Base-by-base conservation (phyloP, 805 yeast species). In the Wickerhamomyces silvicola region DNA sequence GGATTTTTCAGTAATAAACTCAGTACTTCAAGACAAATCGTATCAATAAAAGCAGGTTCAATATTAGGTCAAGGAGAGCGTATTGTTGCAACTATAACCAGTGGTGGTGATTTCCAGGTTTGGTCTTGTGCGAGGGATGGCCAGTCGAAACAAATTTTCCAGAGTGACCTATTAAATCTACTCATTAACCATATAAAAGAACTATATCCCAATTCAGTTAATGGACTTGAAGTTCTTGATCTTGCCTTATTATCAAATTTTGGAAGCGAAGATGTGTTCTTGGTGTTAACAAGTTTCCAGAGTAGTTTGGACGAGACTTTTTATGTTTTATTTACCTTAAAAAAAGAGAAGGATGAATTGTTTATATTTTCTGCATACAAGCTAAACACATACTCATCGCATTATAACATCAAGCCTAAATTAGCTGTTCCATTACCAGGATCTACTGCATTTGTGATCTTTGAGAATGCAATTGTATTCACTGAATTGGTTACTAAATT, bases 301-400 rank as follows among this genome's bases (percentile, higher is more conserved):
- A 16, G 36, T 11, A 27, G 41, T 1, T 36, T 39, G 10, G 45
- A 45, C 26, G 60, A 50, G 42, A 59, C 54, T 35, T 62, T 43
- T 35, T 66, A 71, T 39, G 57, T 80, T 18, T 51, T 81, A 28
- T 69, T 71, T 37, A 75, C 84, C 4, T 49, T 81, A 15, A 60
- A 69, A 35, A 58, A 72, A 34, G 68, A 72, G 30, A 51, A 61
- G 3, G 65, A 72, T 12, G 77, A 75, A 7, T 68, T 75, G 6
- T 55, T 69, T 22, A 60, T 80, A 3, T 66, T 69, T 31, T 81
- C 88, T 0, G 74, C 84, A 1, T 84, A 82, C 56, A 67, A 78
- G 43, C 56, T 82, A 18, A 78, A 74, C 35, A 66, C 78, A 7
- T 70, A 59, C 43, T 51, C 63, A 3, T 41, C 56, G 2, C 46